Base-by-base conservation (phyloP, 371 early-diverging fungal genomes). In the Fennellomyces sp. region DNA sequence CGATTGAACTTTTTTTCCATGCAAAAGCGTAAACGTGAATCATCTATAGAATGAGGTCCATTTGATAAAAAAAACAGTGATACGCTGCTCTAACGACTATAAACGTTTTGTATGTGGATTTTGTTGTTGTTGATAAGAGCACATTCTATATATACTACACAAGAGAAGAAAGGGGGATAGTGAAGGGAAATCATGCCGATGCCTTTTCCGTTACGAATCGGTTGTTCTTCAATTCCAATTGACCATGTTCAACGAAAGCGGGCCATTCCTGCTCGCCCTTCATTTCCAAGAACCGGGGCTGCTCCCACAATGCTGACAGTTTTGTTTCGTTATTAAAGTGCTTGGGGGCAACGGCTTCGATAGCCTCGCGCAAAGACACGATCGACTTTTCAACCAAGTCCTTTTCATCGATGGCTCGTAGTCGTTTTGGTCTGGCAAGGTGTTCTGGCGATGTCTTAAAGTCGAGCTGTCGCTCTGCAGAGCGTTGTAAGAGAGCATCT, bases 401-500 rank as follows among this genome's bases (percentile, higher is more conserved):
- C 33, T 55, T 62, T 53, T 81, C 78, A 30, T 73, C 73, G 2
- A 71, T 68, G 10, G 31, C 49, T 67, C 86, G 75, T 51, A 77
- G 50, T 19, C 81, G 78, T 35, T 80, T 79, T 19, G 81, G 82
- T 60, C 73, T 68, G 19, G 63, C 21, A 35, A 82, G 55, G 47
- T 85, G 79, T 6, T 73, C 73, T 1, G 56, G 30, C 15, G 73
- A 65, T 0, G 73, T 60, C 45, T 63, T 58, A n/a, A 72, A 52
- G n/a, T 72, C 70, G n/a, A 70, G 38, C 56, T 74, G 78, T 36
- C 68, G 70, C 21, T 48, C 63, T 47, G 73, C 57, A 13, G 76
- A 76, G 33, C 76, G 78, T 58, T 81, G 79, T 51, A 84, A 70
- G 21, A 84, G 75, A n/a, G 86, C 83, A 61, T 86, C 83, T n/a